Conservation (phyloP, 371 early-diverging fungal species). For the Rhizopus microsporus region DNA sequence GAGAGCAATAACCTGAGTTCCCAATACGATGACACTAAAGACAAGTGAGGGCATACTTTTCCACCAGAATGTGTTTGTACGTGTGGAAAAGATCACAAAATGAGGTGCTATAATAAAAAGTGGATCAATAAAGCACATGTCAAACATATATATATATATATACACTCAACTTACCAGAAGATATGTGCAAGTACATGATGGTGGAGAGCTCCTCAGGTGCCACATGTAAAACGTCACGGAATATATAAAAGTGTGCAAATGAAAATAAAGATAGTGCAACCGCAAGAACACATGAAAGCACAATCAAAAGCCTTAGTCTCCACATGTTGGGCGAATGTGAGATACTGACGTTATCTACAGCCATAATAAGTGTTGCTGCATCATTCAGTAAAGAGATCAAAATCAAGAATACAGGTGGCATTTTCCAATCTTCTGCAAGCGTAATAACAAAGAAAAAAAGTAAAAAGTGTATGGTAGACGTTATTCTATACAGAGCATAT, state of each 20-base stretch:
- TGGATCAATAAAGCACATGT: slow-evolving; percentile 45
- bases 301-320: slow-evolving; percentile 83
- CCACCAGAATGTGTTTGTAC: slow-evolving; percentile 88
- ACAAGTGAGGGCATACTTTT: slow-evolving; percentile 76
- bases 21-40: slow-evolving; percentile 81
- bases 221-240: slow-evolving; percentile 59
- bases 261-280: slow-evolving; percentile 72
- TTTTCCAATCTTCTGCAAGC: slow-evolving; percentile 76
- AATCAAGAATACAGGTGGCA: slow-evolving; percentile 84
- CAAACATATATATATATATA: neutral
- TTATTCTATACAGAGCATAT: slow-evolving; percentile 89
- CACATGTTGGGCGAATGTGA: slow-evolving; percentile 85
- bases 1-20: slow-evolving; percentile 91
- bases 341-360: slow-evolving; percentile 87
- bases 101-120: slow-evolving; percentile 82
- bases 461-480: slow-evolving; percentile 90
- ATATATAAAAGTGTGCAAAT: slow-evolving; percentile 83
- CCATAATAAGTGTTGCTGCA: slow-evolving; percentile 89
- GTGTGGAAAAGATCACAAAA: slow-evolving; percentile 95
- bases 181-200: slow-evolving; percentile 92
- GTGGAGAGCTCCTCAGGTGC: slow-evolving; percentile 55
- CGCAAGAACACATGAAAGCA: slow-evolving; percentile 77
- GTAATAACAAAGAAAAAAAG: slow-evolving; percentile 91
- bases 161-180: slow-evolving; percentile 57
- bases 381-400: slow-evolving; percentile 87